A percentile compares a stretch with the other conserved stretches of the same genome.
phyloP scores from a whole-genome alignment of 768 basidiomycete species.

The Hortiboletus campestris region DNA sequence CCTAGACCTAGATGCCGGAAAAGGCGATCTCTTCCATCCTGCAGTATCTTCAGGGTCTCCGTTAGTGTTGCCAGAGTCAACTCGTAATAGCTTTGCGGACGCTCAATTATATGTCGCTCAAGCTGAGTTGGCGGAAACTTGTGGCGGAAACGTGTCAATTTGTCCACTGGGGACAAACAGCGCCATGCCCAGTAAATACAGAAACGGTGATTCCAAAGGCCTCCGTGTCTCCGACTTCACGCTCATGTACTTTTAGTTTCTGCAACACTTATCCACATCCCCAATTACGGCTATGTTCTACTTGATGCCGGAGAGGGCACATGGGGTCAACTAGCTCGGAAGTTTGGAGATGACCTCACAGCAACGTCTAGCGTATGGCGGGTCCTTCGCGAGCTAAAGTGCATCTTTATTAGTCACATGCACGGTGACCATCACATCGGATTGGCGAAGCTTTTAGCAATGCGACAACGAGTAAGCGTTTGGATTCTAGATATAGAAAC shows the following conservation, averaged over 20 bases:
- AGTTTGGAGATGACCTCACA: slow-evolving; percentile 56
- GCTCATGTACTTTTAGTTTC: slow-evolving; percentile 49
- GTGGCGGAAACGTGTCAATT: slow-evolving; percentile 65
- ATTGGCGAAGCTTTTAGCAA: slow-evolving; percentile 65
- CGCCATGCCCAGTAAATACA: slow-evolving; percentile 78
- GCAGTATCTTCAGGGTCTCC: slow-evolving; percentile 15
- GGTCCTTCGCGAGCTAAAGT: slow-evolving; percentile 65
- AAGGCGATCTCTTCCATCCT: slow-evolving; percentile 33
- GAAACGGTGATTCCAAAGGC: slow-evolving; percentile 62
- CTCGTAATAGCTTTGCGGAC: slow-evolving; percentile 38
- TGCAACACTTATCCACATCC: slow-evolving; percentile 73
- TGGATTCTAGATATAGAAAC: neutral
- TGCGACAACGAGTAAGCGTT: slow-evolving; percentile 58
- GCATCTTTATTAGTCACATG: slow-evolving; percentile 85
- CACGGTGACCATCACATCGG: slow-evolving; percentile 95
- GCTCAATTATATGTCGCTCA: slow-evolving; percentile 27
- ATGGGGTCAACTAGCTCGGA: slow-evolving; percentile 80
- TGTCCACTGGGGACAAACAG: slow-evolving; percentile 88
- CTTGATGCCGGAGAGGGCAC: slow-evolving; percentile 93
- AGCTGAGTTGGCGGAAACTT: slow-evolving; percentile 6
- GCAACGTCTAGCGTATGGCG: slow-evolving; percentile 46
- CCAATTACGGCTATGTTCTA: slow-evolving; percentile 68
- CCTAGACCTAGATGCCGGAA: slow-evolving; percentile 28
- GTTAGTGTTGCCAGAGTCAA: slow-evolving; percentile 26
- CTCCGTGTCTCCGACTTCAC: neutral